Evolutionary conservation across 345 rosid species (phyloP).

Genomic region (Brassica rapa): DNA sequence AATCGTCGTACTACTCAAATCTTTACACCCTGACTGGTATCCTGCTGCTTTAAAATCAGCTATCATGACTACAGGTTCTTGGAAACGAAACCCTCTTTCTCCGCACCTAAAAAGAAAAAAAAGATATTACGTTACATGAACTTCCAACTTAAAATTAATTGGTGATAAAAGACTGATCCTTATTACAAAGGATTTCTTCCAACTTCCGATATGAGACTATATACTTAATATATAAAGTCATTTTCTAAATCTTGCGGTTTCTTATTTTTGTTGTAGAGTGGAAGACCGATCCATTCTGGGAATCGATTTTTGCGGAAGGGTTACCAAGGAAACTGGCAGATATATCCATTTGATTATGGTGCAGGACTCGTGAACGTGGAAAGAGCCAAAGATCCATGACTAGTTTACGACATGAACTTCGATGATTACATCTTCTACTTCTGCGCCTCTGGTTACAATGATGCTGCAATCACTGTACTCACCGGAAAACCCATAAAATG

Average conservation of each 20-base stretch:
- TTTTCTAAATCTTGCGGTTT: neutral
- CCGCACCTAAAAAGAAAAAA: neutral
- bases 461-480: conserved; percentile 1
- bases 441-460: conserved; percentile 28
- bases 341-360: conserved; percentile 31
- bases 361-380: conserved; percentile 32
- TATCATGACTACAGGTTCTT: conserved; percentile 39
- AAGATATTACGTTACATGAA: neutral
- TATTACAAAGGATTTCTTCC: neutral
- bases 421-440: conserved; percentile 27
- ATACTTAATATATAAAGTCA: neutral
- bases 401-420: conserved; percentile 38
- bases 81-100: neutral
- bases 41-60: conserved; percentile 40
- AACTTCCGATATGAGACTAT: neutral
- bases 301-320: conserved; percentile 19
- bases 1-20: conserved; percentile 22
- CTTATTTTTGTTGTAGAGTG: conserved; percentile 18
- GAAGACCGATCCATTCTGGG: conserved; percentile 28
- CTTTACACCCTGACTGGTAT: conserved; percentile 43
- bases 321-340: conserved; percentile 20
- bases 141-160: neutral
- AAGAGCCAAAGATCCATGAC: conserved; percentile 34
- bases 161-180: neutral
- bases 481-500: conserved; percentile 13